Evolutionary conservation across 352 stramenopile genomes (phyloP).

Genomic region (Phytopythium cucurbitacearum): DNA sequence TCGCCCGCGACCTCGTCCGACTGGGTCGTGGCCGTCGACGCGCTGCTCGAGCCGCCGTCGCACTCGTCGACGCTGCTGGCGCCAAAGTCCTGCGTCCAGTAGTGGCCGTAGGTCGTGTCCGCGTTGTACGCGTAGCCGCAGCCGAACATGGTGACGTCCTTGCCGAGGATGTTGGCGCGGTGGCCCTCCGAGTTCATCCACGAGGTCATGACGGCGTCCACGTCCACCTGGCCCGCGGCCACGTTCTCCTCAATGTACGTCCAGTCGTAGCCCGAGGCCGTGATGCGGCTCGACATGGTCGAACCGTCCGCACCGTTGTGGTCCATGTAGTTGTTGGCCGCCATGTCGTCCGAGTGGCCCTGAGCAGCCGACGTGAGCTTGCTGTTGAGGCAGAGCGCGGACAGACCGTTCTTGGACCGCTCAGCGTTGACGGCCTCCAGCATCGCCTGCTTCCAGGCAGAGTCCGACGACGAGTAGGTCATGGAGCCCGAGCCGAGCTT

Average conservation of each 20-base stretch:
- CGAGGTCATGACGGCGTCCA: conserved; percentile 27
- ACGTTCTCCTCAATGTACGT: conserved; percentile 39
- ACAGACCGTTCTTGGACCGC: conserved; percentile 24
- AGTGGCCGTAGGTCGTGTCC: conserved; percentile 28
- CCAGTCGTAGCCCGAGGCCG: conserved; percentile 33
- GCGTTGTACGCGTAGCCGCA: conserved; percentile 28
- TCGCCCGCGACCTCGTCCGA: conserved; percentile 14
- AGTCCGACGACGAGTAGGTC: conserved; percentile 4
- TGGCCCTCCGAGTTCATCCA: conserved; percentile 42
- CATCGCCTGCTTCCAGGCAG: conserved; percentile 17
- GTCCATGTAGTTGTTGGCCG: conserved; percentile 31
- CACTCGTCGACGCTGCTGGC: conserved; percentile 15
- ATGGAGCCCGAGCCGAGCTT: not conserved
- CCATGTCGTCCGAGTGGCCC: conserved; percentile 35
- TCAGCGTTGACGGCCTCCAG: conserved; percentile 47
- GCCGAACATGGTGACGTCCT: conserved; percentile 37
- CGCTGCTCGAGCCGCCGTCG: conserved; percentile 8
- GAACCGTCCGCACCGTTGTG: conserved; percentile 43
- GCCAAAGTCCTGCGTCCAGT: conserved; percentile 63
- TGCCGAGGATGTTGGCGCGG: conserved; percentile 27
- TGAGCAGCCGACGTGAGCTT: conserved; percentile 24
- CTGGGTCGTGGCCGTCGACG: conserved; percentile 8
- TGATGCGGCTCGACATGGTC: conserved; percentile 36
- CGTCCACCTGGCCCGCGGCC: conserved; percentile 26
- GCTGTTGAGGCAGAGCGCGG: conserved; percentile 31